A percentile compares a stretch with the other conserved stretches of the same genome.
Conservation (phyloP, 306 rosid species). For the Ziziphus jujuba region DNA sequence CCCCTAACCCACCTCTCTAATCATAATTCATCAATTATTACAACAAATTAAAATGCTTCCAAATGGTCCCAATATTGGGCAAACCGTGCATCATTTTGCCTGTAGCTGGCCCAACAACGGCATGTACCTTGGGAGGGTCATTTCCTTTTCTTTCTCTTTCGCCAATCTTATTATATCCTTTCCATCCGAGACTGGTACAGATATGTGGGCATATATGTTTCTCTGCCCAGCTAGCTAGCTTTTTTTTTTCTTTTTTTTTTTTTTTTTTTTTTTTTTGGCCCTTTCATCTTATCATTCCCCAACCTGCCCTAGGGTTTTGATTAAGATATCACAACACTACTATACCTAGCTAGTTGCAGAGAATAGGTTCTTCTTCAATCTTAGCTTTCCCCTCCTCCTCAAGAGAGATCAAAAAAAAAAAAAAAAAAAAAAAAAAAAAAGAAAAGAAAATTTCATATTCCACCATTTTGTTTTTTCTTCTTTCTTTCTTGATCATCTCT, state of each 20-base stretch:
- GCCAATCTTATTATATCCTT: slow-evolving; percentile 29
- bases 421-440: no score
- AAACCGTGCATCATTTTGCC: slow-evolving; percentile 64
- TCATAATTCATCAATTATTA: slow-evolving; percentile 69
- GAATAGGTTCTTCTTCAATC: slow-evolving; percentile 10
- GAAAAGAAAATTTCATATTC: background rate
- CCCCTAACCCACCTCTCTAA: slow-evolving; percentile 52
- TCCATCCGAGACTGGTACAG: slow-evolving; percentile 37
- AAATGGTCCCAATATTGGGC: slow-evolving; percentile 49
- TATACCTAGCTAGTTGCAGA: slow-evolving; percentile 28
- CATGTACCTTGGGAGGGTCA: slow-evolving; percentile 53
- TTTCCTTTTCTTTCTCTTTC: slow-evolving; percentile 48
- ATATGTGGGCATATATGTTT: slow-evolving; percentile 44
- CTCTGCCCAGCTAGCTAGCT: slow-evolving; percentile 19
- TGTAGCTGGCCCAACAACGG: slow-evolving; percentile 57
- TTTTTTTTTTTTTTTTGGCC: slow-evolving; percentile 11
- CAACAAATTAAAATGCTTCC: slow-evolving; percentile 55
- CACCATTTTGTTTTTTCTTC: no score
- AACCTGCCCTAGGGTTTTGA: slow-evolving; percentile 66
- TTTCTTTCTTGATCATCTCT: slow-evolving; percentile 24
- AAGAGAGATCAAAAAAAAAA: no score
- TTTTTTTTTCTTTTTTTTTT: slow-evolving; percentile 1
- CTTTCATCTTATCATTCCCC: slow-evolving; percentile 60
- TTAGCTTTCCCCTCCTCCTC: no score
- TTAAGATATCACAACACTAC: slow-evolving; percentile 39